A percentile compares a stretch with the other conserved stretches of the same genome.
Evolutionary conservation across 257 asterid species (phyloP).

Genomic region (Haberlea rhodopensis): DNA sequence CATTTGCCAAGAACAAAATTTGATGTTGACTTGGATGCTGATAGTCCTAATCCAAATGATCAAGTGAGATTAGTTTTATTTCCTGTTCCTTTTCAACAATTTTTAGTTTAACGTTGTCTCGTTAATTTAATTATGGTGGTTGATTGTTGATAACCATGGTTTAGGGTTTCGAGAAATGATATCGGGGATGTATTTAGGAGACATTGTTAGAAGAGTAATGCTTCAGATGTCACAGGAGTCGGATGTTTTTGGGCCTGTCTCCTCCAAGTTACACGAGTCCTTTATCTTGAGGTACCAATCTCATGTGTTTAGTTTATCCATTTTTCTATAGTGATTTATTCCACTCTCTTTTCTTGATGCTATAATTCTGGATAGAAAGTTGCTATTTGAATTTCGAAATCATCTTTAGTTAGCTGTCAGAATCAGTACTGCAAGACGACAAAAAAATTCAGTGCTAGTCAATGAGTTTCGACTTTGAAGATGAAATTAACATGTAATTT

Average conservation of each 20-base stretch:
- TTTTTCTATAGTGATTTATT: neutral
- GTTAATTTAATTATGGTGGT: neutral
- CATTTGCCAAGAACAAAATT: conserved; percentile 84
- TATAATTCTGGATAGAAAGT: neutral
- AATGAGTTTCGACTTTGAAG: too few species aligned
- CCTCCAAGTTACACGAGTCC: conserved; percentile 71
- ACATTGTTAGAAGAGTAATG: conserved; percentile 83
- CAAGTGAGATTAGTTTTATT: conserved; percentile 43
- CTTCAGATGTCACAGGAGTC: conserved; percentile 83
- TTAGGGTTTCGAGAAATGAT: conserved; percentile 82
- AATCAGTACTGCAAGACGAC: too few species aligned
- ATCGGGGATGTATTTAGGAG: conserved; percentile 97
- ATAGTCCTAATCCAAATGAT: conserved; percentile 89
- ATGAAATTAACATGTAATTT: too few species aligned
- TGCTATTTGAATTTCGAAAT: too few species aligned
- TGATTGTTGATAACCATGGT: conserved; percentile 8
- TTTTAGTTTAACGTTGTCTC: neutral
- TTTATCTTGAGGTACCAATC: conserved; percentile 62
- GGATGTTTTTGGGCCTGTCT: conserved; percentile 59
- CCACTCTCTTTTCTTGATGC: neutral
- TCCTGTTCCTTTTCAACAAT: too few species aligned
- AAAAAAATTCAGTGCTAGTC: too few species aligned
- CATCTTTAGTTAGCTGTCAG: too few species aligned
- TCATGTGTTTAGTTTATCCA: neutral
- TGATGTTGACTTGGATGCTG: conserved; percentile 72